Evolutionary conservation across 805 yeast genomes (phyloP).

Genomic region (Teunomyces funiuensis): DNA sequence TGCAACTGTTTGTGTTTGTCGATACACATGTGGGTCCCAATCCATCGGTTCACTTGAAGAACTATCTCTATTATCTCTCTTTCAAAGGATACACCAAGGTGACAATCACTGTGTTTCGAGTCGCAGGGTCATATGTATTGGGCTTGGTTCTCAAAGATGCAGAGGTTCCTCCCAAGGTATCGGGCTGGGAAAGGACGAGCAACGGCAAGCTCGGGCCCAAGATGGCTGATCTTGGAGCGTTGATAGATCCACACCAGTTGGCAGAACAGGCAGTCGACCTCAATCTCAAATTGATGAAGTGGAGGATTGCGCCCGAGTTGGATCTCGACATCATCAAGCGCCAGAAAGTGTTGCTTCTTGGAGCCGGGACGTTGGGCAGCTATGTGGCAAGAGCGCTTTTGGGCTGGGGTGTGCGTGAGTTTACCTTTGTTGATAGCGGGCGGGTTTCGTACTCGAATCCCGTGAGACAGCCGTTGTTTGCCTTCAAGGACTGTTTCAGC

Average conservation of each 20-base stretch:
- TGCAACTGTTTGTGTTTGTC: constrained; percentile 25
- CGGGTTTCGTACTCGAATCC: constrained; percentile 90
- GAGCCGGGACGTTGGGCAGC: constrained; percentile 95
- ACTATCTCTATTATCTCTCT: constrained; percentile 52
- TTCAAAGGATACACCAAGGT: constrained; percentile 19
- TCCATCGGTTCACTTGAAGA: constrained; percentile 59
- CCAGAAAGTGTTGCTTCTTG: constrained; percentile 74
- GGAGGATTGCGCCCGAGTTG: constrained; percentile 88
- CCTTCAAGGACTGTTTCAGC: constrained; percentile 73
- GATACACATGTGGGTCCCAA: constrained; percentile 31
- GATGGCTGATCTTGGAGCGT: constrained; percentile 74
- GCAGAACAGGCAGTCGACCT: constrained; percentile 92
- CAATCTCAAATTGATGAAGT: constrained; percentile 89
- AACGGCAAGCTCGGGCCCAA: constrained; percentile 78
- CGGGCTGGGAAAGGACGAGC: constrained; percentile 90
- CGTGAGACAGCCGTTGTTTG: constrained; percentile 87
- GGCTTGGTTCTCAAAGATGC: constrained; percentile 12
- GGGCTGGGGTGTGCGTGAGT: constrained; percentile 91
- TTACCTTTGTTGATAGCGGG: constrained; percentile 90
- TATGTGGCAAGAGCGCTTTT: constrained; percentile 81
- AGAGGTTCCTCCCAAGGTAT: constrained; percentile 39
- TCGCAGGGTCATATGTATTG: constrained; percentile 29
- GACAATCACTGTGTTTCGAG: constrained; percentile 25
- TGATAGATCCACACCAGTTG: constrained; percentile 76
- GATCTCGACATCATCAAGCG: constrained; percentile 63